Conservation (phyloP, 129 eudicot genomes). For the Scalesia atractyloides region DNA sequence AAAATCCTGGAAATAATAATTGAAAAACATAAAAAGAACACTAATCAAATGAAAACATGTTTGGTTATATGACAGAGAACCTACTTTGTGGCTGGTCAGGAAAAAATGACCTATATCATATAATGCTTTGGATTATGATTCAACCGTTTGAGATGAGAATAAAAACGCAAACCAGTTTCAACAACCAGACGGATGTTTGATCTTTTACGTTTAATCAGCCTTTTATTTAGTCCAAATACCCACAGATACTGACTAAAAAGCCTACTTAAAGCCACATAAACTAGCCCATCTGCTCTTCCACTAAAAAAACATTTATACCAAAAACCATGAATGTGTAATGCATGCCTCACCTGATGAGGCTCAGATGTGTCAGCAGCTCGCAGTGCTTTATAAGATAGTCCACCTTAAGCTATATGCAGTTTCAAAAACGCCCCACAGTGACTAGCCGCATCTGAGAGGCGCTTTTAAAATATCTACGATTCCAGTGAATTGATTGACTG, state of each 20-base stretch:
- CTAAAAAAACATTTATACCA: background rate
- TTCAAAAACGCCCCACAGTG: background rate
- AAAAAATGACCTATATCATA: background rate
- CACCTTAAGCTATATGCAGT: background rate
- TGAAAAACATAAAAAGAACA: background rate
- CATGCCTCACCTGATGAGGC: background rate
- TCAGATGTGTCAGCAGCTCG: background rate
- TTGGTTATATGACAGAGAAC: background rate
- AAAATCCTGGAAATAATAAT: background rate
- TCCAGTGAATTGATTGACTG: background rate
- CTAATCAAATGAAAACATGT: background rate
- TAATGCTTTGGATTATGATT: background rate
- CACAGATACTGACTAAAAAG: background rate
- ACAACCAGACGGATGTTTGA: background rate
- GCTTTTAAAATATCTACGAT: background rate
- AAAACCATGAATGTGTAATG: background rate
- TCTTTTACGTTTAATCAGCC: background rate
- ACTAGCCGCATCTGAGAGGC: background rate
- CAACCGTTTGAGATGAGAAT: background rate
- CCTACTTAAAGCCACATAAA: background rate
- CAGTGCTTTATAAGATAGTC: background rate
- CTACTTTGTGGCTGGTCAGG: background rate
- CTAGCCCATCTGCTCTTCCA: background rate
- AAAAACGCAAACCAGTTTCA: background rate
- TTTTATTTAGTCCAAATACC: background rate